Conservation (phyloP, 805 yeast genomes). For the Metschnikowia reukaufii region DNA sequence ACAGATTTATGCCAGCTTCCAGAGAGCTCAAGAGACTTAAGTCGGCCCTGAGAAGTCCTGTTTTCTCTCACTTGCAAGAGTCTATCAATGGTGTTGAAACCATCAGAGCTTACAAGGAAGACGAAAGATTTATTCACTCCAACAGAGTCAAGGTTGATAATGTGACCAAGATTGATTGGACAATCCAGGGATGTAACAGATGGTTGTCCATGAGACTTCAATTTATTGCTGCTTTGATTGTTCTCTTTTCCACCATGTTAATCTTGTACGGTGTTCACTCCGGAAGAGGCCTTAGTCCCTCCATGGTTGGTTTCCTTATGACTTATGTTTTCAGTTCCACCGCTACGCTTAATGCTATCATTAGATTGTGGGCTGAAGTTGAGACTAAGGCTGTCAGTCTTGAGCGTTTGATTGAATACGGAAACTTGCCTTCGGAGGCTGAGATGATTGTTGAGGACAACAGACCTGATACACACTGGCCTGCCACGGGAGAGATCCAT, state of each 20-base stretch:
- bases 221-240: constrained; percentile 33
- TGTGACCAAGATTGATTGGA: constrained; percentile 23
- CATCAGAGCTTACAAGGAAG: constrained; percentile 32
- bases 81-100: constrained; percentile 39
- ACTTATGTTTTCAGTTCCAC: constrained; percentile 36
- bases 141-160: constrained; percentile 27
- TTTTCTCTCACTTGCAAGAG: constrained; percentile 38
- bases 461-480: constrained; percentile 29
- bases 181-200: constrained; percentile 27
- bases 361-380: constrained; percentile 36
- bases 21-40: constrained; percentile 35
- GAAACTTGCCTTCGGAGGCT: constrained; percentile 28
- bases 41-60: constrained; percentile 33
- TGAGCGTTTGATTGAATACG: constrained; percentile 40
- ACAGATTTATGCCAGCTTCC: constrained; percentile 34
- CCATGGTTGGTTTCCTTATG: constrained; percentile 40
- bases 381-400: constrained; percentile 36
- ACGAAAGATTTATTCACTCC: constrained; percentile 29
- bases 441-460: constrained; percentile 26
- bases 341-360: constrained; percentile 29
- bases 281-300: constrained; percentile 28
- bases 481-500: constrained; percentile 23
- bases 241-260: constrained; percentile 30
- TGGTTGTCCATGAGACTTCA: constrained; percentile 42
- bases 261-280: constrained; percentile 28